Evolutionary conservation across 768 basidiomycete species (phyloP), one percentile per base, ranked within the genome.

Genomic region (Suillus brevipes): DNA sequence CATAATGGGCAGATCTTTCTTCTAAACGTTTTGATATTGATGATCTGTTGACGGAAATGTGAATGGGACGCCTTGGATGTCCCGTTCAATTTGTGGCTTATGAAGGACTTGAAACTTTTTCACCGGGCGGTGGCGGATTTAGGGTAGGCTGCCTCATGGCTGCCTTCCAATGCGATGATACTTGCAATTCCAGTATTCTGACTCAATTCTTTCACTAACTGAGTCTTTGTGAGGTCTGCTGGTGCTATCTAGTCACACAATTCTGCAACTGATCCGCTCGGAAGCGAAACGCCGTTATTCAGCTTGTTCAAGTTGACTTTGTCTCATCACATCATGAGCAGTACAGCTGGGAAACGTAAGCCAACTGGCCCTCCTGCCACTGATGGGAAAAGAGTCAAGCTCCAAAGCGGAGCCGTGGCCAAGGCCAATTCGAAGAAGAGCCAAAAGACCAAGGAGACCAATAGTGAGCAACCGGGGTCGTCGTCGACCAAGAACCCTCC

Each of bases 1-100:
- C 90, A 91, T 92, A 71, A 75, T 89, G 83, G 78, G 77, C 75
- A 62, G 56, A 53, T 47, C 6, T 20, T 20, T 43, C 52, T 72
- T 69, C 64, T 65, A 34, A 4, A 10, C 3, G 43, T 57, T 61
- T 66, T 65, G 64, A 23, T 55, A 13, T 50, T 9, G 47, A 45
- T 38, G 58, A 61, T 43, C 55, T 55, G 56, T 57, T 52, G 74
- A 72, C 18, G 64, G 59, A 65, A 66, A 67, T 64, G 57, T 62
- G 67, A 74, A 37, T 23, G 20, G 55, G 14, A 56, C 56, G 13
- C 23, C 56, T 57, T 57, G 53, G 36, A 34, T 57, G 36, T 37
- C 36, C 56, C 56, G 53, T 37, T 57, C 37, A n/a, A 55, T 36
- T 38, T 57, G 37, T 23, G 3, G 9, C 23, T 40, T 58, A 40